Conservation (phyloP, 2,329 filamentous ascomycete genomes). For the Neonectria hederae region DNA sequence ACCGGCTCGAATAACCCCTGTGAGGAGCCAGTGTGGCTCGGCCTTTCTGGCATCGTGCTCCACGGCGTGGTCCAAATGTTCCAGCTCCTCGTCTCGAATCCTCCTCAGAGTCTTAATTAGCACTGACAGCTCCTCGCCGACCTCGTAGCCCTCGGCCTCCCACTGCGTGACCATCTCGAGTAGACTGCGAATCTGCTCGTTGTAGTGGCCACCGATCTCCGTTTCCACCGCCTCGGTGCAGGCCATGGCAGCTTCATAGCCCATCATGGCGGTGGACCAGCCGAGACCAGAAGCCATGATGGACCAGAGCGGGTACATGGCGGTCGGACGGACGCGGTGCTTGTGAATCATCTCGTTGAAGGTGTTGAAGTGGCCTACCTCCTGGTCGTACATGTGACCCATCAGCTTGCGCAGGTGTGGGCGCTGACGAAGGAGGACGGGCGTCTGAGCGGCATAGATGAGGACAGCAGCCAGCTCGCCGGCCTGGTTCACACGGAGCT, state of each 20-base stretch:
- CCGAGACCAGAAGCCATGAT: constrained; percentile 82
- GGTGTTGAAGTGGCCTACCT: constrained; percentile 83
- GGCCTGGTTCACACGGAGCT: constrained; percentile 95
- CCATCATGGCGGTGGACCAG: constrained; percentile 89
- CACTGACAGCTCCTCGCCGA: constrained; percentile 79
- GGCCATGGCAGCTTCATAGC: constrained; percentile 95
- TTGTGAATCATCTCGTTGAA: constrained; percentile 86
- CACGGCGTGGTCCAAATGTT: constrained; percentile 95
- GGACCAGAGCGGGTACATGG: constrained; percentile 91
- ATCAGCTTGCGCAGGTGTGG: constrained; percentile 91
- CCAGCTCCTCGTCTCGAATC: constrained; percentile 94
- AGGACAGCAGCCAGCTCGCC: constrained; percentile 96
- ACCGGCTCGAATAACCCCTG: constrained; percentile 86
- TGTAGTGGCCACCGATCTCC: constrained; percentile 96
- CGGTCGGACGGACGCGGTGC: constrained; percentile 91
- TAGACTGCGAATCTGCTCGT: constrained; percentile 84
- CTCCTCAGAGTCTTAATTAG: constrained; percentile 79
- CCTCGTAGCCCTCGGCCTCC: constrained; percentile 79
- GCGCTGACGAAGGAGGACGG: constrained; percentile 79
- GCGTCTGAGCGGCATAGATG: constrained; percentile 91
- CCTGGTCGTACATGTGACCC: constrained; percentile 98
- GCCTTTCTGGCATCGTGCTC: constrained; percentile 93
- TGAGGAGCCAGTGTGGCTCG: constrained; percentile 87
- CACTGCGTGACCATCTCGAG: constrained; percentile 83
- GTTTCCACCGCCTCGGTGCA: constrained; percentile 99